These are phyloP conservation scores for Cordia subcordata DNA, from an alignment of 257 asterid species.

Conservation along the genomic window DNA sequence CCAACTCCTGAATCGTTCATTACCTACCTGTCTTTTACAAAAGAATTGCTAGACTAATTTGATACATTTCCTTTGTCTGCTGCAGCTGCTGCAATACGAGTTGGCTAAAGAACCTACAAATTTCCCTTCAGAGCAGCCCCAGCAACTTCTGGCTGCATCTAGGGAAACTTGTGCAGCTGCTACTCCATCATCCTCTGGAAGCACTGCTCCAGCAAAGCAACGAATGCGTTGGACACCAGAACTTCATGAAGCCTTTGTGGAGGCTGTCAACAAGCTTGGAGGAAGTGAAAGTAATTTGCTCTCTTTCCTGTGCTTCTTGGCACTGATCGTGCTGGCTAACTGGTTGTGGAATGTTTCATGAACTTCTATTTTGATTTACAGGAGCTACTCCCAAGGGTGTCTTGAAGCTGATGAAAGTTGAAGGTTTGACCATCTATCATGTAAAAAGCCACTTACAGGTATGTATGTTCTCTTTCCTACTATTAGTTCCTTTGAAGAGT, in stretches of 20 bases:
- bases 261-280: conserved; percentile 86
- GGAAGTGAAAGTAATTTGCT: conserved; percentile 75
- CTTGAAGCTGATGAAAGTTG: conserved; percentile 31
- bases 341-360: not conserved
- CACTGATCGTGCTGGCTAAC: not conserved
- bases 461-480: not conserved
- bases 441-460: conserved; percentile 42
- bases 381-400: conserved; percentile 81
- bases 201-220: conserved; percentile 64
- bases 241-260: conserved; percentile 84
- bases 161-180: conserved; percentile 42
- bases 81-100: conserved; percentile 27
- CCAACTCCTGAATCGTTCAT: not conserved
- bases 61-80: conserved; percentile 3
- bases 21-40: not conserved
- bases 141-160: conserved; percentile 42
- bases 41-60: conserved; percentile 1
- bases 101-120: conserved; percentile 32
- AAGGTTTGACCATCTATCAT: conserved; percentile 34
- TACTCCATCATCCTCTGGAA: conserved; percentile 55
- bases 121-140: conserved; percentile 42
- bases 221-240: conserved; percentile 97
- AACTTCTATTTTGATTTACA: conserved; percentile 21
- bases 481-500: not conserved
- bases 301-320: not conserved